Base-by-base conservation (phyloP, 2,329 filamentous ascomycete genomes). In the Penicillium sp. region DNA sequence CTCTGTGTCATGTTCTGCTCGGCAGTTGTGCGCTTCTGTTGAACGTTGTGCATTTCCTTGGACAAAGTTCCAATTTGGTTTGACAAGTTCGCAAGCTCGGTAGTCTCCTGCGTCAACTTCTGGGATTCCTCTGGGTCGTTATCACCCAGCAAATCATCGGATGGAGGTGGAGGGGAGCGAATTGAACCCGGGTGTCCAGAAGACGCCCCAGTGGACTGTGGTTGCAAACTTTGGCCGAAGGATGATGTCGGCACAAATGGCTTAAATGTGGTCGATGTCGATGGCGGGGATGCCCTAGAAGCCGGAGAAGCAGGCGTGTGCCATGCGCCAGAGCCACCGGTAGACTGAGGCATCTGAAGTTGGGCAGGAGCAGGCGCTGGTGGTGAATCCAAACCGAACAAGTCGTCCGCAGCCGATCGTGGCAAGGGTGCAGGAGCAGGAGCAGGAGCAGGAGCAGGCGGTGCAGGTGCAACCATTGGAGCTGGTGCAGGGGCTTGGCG, bases 21-120 rank as follows among this genome's bases (percentile, higher is more conserved):
- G 0, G 90, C 89, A 2, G 86, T 85, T 5, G 80, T 84, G 61
- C 92, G 89, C 76, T 96, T 93, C 33, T 83, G 86, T 72, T 96
- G 91, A 1, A 96, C 89, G 65, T 93, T 91, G 71, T 96, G 91
- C 86, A 96, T 96, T 77, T 99, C 92, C 70, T 89, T 96, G 0
- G 93, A 90, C 54, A 99, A 78, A 2, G 90, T 93, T 31, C 91
- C 88, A 62, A 99, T 91, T 74, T 98, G 95, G 73, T 96, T 98
- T 1, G 93, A 97, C 65, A 99, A 82, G 71, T 99, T 98, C 51
- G 93, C 95, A 56, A 99, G 82, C 73, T 99, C 95, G 0, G 90
- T 89, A 2, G 93, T 95, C 70, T 99, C 95, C 62, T 87, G 89
- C 0, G 90, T 95, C 26, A 98, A 80, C 72, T 90, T 96, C 74